phyloP scores from a whole-genome alignment of 73 alveolate species.

The Vitrella brassicaformis region DNA sequence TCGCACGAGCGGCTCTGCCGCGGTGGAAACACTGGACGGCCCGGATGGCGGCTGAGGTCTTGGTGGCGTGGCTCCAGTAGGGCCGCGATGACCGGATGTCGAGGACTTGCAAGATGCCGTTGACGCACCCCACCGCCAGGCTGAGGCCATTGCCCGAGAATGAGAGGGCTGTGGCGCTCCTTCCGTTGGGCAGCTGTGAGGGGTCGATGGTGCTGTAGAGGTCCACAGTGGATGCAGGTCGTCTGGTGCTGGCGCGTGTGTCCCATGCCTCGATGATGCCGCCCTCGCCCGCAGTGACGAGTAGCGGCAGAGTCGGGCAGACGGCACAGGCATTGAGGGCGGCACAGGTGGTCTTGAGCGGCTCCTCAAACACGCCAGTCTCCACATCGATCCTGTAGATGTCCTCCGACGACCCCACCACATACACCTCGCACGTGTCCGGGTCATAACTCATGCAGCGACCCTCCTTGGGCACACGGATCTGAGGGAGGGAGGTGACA shows the following conservation, averaged over 20 bases:
- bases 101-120: conserved; percentile 59
- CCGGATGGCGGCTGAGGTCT: no score
- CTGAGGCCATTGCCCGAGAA: conserved; percentile 56
- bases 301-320: conserved; percentile 45
- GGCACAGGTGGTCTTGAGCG: conserved; percentile 49
- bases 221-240: conserved; percentile 40
- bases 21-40: no score
- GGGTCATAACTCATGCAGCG: conserved; percentile 74
- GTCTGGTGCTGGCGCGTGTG: conserved; percentile 48
- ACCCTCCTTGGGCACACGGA: conserved; percentile 79
- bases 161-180: conserved; percentile 57
- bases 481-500: conserved; percentile 76
- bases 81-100: no score
- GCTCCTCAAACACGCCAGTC: conserved; percentile 70
- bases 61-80: no score
- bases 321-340: conserved; percentile 59
- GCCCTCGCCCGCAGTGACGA: conserved; percentile 69
- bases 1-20: no score
- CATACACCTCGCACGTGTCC: conserved; percentile 59
- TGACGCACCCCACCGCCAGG: conserved; percentile 66
- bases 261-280: conserved; percentile 75
- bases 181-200: no score
- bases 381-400: conserved; percentile 73
- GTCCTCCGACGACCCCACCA: conserved; percentile 79
- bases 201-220: no score